Evolutionary conservation across 257 asterid genomes (phyloP).

Genomic region (Solanum ossicruentum): DNA sequence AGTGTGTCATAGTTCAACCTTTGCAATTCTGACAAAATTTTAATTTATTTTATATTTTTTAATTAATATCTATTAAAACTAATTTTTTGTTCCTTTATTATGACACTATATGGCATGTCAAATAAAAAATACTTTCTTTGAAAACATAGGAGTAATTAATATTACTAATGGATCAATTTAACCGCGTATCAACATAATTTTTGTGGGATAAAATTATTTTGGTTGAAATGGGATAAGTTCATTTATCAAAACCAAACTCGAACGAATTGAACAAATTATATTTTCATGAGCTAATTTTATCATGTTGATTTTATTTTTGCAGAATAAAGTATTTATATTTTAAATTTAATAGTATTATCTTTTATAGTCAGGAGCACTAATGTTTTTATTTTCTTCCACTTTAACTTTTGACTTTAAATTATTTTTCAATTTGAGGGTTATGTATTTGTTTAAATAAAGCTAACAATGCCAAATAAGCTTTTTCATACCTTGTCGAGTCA

Average conservation of each 20-base stretch:
- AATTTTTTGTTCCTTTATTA: not conserved
- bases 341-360: not conserved
- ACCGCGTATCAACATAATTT: not conserved
- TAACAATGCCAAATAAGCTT: slow-evolving; percentile 15
- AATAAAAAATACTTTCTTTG: not conserved
- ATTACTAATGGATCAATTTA: not conserved
- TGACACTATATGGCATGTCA: not conserved
- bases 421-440: not conserved
- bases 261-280: not conserved
- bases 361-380: not conserved
- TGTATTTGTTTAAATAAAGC: slow-evolving; percentile 15
- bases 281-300: not conserved
- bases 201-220: not conserved
- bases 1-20: not conserved
- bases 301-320: not conserved
- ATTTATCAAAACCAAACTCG: not conserved
- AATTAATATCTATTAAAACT: not conserved
- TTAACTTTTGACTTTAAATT: not conserved
- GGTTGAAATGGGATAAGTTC: not conserved
- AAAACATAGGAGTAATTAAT: not conserved
- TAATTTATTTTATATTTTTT: not conserved
- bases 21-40: not conserved
- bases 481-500: slow-evolving; percentile 26
- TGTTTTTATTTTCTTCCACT: not conserved
- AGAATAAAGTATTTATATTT: not conserved